Evolutionary conservation across 169 alveolate species (phyloP), one percentile per base, ranked within the genome.

Genomic region (Babesia ovata): DNA sequence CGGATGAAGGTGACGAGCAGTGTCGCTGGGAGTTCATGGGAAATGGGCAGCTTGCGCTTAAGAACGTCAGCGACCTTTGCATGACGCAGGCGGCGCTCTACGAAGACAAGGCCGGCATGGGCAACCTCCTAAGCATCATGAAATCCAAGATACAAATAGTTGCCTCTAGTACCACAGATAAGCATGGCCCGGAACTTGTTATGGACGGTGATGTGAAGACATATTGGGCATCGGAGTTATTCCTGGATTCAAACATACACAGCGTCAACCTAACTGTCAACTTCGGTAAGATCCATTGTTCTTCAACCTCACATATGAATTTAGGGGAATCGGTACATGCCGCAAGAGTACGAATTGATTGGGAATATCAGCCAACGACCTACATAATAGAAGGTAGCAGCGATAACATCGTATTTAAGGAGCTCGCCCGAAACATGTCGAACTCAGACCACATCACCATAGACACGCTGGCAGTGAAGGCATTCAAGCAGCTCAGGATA

Each of bases 341-440:
- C 29, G 76, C 93, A 52, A 74, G 94, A 45, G 72, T 91, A 14
- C 62, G 92, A 54, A 91, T 94, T 22, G 94, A 89, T 54, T 94
- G 97, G 97, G 97, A 93, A 69, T 93, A 91, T 60, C 97, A 96
- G 50, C 96, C 97, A 8, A 71, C 93, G 54, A 87, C 92, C 54
- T 94, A 94, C 77, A 72, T 79, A 29, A 79, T 94, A n/a, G 88
- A 86, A 50, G 90, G 91, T 44, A 92, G 96, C 70, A 39, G 76
- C 10, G 97, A 94, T 60, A 92, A 92, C 57, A 85, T 83, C 12
- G 73, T 75, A 14, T 93, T 67, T 70, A 79, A 77, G 86, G 79
- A 75, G 44, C 86, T 79, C 19, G 84, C 85, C 26, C 57, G 72
- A 4, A 93, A 90, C 83, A 70, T 84, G 50, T 93, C 96, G 28